Evolutionary conservation across 192 early-diverging fungal genomes (phyloP).

Genomic region (Coemansia reversa): DNA sequence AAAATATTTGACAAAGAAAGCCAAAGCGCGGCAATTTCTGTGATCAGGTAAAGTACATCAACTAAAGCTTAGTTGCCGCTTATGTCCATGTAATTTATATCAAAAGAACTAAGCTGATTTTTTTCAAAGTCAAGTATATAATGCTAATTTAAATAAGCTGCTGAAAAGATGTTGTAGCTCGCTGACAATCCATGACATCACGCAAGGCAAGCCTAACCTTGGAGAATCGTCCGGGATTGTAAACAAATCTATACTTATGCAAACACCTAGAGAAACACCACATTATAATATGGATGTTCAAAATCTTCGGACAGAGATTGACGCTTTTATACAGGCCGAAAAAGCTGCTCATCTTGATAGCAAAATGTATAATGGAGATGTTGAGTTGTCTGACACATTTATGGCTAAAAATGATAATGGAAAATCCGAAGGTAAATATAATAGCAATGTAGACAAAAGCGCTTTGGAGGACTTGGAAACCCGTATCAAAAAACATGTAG

Average conservation of each 20-base stretch:
- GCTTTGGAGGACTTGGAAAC: too few relatives aligned
- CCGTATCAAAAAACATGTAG: background rate
- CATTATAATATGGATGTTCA: background rate
- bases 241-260: background rate
- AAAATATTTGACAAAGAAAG: background rate
- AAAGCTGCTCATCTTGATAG: background rate
- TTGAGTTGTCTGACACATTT: too few relatives aligned
- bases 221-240: constrained; percentile 7
- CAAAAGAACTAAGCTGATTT: background rate
- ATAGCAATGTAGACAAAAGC: background rate
- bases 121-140: too few relatives aligned
- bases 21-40: constrained; percentile 6
- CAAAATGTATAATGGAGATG: too few relatives aligned
- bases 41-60: constrained; percentile 21
- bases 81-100: background rate
- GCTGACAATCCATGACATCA: constrained; percentile 11
- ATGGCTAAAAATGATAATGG: too few relatives aligned
- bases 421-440: background rate
- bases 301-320: background rate
- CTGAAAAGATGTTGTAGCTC: constrained; percentile 5
- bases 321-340: constrained; percentile 7
- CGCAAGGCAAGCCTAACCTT: background rate
- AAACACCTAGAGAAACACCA: background rate
- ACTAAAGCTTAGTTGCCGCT: too few relatives aligned
- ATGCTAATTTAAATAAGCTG: too few relatives aligned